A percentile compares a stretch with the other conserved stretches of the same genome.
Evolutionary conservation across 768 basidiomycete genomes (phyloP).

Genomic region (Boletus reticuloceps): DNA sequence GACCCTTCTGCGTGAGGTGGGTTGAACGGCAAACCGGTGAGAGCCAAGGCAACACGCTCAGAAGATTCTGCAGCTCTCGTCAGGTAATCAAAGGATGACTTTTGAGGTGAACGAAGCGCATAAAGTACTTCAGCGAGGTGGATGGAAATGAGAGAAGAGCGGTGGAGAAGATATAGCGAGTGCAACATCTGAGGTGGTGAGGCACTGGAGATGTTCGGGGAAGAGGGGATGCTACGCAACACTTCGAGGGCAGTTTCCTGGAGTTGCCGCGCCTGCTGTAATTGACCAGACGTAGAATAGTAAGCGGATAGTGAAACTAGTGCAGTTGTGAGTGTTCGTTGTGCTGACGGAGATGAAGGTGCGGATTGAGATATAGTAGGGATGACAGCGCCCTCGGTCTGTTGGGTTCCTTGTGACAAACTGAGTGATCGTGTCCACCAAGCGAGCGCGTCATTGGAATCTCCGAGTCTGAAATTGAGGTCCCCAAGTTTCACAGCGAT

Average conservation of each 20-base stretch:
- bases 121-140: slow-evolving; percentile 74
- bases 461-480: slow-evolving; percentile 53
- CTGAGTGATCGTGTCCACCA: slow-evolving; percentile 69
- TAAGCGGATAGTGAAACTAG: slow-evolving; percentile 72
- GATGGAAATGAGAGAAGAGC: slow-evolving; percentile 67
- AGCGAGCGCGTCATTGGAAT: slow-evolving; percentile 48
- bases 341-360: slow-evolving; percentile 59
- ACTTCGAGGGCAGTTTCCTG: slow-evolving; percentile 56
- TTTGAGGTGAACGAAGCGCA: slow-evolving; percentile 41
- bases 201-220: slow-evolving; percentile 40
- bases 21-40: slow-evolving; percentile 42
- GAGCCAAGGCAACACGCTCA: slow-evolving; percentile 56
- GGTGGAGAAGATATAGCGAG: slow-evolving; percentile 63
- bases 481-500: slow-evolving; percentile 68
- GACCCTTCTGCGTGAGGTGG: slow-evolving; percentile 36
- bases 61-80: slow-evolving; percentile 64
- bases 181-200: slow-evolving; percentile 64
- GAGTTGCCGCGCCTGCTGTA: slow-evolving; percentile 51
- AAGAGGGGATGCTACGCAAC: slow-evolving; percentile 51
- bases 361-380: slow-evolving; percentile 34
- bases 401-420: slow-evolving; percentile 38
- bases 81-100: slow-evolving; percentile 54
- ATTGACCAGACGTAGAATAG: slow-evolving; percentile 58
- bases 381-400: slow-evolving; percentile 14
- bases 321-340: slow-evolving; percentile 58